A percentile compares a stretch with the other conserved stretches of the same genome.
Evolutionary conservation across 2,329 filamentous ascomycete species (phyloP).

Genomic region (Chalara sp.): DNA sequence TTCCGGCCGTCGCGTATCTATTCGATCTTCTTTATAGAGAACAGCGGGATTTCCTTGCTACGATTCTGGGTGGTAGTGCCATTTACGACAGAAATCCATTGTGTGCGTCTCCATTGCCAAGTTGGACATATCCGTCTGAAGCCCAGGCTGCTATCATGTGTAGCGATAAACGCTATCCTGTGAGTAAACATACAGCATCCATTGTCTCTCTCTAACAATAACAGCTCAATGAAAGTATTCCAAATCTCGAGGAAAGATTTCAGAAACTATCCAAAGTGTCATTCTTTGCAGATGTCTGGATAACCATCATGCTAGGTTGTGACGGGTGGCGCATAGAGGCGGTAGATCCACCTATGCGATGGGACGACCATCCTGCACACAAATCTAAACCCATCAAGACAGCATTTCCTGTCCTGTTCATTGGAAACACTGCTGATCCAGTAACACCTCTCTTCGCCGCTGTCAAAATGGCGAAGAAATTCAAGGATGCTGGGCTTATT

Average conservation of each 20-base stretch:
- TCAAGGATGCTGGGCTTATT: conserved; percentile 20
- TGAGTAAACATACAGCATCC: conserved; percentile 5
- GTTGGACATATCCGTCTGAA: conserved; percentile 12
- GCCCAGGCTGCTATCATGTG: conserved; percentile 23
- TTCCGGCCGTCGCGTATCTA: conserved; percentile 17
- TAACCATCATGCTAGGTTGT: conserved; percentile 4
- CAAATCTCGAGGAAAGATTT: conserved; percentile 19
- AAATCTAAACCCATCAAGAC: conserved; percentile 24
- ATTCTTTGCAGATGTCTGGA: conserved; percentile 13
- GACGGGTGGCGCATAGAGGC: conserved; percentile 18
- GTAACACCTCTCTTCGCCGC: conserved; percentile 28
- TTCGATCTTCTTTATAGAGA: conserved; percentile 24
- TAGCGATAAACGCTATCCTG: conserved; percentile 22
- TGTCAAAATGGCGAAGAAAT: conserved; percentile 24
- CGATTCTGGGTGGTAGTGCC: not conserved
- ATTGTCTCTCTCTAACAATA: not conserved
- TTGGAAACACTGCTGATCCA: conserved; percentile 33
- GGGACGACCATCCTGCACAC: conserved; percentile 22
- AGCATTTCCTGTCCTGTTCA: conserved; percentile 32
- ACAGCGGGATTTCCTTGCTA: conserved; percentile 32
- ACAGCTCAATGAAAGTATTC: conserved; percentile 22
- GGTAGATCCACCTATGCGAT: conserved; percentile 21
- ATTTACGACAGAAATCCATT: conserved; percentile 4
- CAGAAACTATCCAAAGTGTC: conserved; percentile 15
- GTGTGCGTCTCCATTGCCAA: conserved; percentile 9